Evolutionary conservation across 108 stramenopile species (phyloP), one percentile per base, ranked within the genome.

Genomic region (Pinguiococcus pyrenoidosus): DNA sequence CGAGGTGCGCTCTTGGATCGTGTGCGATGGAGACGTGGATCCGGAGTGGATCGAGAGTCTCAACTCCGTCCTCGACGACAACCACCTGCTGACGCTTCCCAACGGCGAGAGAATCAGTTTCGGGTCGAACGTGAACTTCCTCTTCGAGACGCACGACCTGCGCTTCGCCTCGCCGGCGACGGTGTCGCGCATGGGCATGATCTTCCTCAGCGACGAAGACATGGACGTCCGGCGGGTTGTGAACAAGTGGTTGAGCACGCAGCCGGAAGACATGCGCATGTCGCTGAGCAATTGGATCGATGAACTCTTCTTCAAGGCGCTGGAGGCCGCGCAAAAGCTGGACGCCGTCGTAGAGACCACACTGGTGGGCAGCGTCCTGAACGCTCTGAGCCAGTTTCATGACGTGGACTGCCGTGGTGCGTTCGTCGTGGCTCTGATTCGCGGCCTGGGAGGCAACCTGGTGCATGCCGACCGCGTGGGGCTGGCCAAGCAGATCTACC

Each of bases 1-100:
- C 0, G 69, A 73, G 29, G 56, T 58, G n/a, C 46, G 46, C 8
- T 49, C 46, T 9, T 61, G 59, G 61, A 42, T 76, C 12, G 54
- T 76, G 13, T 61, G 49, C 44, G 59, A 61, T 49, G 59, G 59
- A 1, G 73, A 74, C 27, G 70, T 76, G 1, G 75, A 76, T 37
- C 73, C 75, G 3, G 73, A 72, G 56, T 76, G 75, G 75, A 71
- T 73, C 26, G 75, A 76, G 50, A 55, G 35, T 12, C 39, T 76
- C 10, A 76, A 76, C 55, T 73, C 71, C 0, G 71, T 79, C n/a
- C 46, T 79, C 12, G 77, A 79, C 28, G 77, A 79, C 71, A 79
- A 79, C 55, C 62, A 65, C 26, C 34, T 79, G 29, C 64, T 79
- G 10, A 76, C 75, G 1, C 70, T 79, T 44, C 77, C 77, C 13